These are phyloP conservation scores for Cordyceps pruinosa DNA, from an alignment of 2,329 filamentous ascomycete genomes.

Conservation along the genomic window DNA sequence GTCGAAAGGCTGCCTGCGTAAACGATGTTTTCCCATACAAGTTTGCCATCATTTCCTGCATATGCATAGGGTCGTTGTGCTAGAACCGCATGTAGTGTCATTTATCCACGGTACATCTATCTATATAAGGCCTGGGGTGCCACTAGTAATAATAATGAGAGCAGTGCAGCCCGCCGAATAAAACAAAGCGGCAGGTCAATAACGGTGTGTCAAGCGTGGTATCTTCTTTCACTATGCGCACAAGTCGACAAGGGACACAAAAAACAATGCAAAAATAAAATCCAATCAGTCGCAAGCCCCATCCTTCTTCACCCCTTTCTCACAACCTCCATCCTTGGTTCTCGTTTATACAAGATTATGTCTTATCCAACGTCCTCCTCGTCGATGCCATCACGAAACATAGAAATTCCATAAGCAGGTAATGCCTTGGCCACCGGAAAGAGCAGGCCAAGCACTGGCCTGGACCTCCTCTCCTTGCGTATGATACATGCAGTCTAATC, in stretches of 20 bases:
- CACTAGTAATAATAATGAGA: background rate
- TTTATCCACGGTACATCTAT: background rate
- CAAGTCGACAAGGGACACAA: background rate
- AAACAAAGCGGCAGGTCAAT: background rate
- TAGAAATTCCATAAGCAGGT: background rate
- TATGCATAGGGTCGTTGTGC: background rate
- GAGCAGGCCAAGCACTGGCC: background rate
- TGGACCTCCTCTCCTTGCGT: background rate
- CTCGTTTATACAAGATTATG: slow-evolving; percentile 6
- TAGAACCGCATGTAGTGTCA: background rate
- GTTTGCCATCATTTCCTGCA: no score
- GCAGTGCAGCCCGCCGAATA: background rate
- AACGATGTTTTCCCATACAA: no score
- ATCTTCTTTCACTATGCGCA: background rate
- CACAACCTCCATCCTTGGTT: background rate
- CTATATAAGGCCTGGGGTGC: background rate
- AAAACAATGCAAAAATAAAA: background rate
- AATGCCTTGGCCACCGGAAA: background rate
- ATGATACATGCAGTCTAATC: slow-evolving; percentile 7
- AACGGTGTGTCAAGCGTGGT: background rate
- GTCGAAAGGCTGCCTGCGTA: slow-evolving; percentile 19
- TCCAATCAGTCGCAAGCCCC: background rate
- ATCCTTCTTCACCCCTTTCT: background rate
- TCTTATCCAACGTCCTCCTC: slow-evolving; percentile 4
- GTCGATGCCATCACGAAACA: slow-evolving; percentile 1